Conservation (phyloP, 495 filamentous ascomycete genomes). For the Polyplosphaeria fusca region DNA sequence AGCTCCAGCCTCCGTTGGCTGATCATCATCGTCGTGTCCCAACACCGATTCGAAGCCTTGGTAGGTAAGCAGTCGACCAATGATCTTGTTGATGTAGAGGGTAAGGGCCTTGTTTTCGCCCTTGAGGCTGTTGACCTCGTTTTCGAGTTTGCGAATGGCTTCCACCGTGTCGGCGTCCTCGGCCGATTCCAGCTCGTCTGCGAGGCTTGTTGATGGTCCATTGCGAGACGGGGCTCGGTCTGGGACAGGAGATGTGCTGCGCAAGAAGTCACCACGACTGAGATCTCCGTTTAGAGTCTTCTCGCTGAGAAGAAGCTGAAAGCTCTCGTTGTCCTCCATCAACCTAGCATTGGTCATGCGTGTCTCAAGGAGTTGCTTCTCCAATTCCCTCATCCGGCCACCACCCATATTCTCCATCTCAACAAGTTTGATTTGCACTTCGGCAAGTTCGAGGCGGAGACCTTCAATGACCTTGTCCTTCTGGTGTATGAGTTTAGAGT, state of each 20-base stretch:
- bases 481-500: slow-evolving; percentile 81
- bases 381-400: slow-evolving; percentile 77
- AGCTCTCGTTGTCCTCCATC: slow-evolving; percentile 98
- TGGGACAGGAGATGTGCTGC: slow-evolving; percentile 34
- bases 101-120: slow-evolving; percentile 96
- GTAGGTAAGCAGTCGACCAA: slow-evolving; percentile 87
- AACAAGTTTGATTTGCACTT: slow-evolving; percentile 90
- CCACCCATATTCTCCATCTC: slow-evolving; percentile 92
- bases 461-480: slow-evolving; percentile 96
- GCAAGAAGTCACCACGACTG: slow-evolving; percentile 78
- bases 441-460: slow-evolving; percentile 84
- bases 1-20: slow-evolving; percentile 37
- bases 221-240: slow-evolving; percentile 34
- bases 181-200: slow-evolving; percentile 77
- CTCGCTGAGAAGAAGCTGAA: slow-evolving; percentile 87
- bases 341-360: slow-evolving; percentile 90
- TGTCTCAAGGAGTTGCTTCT: slow-evolving; percentile 81
- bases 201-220: slow-evolving; percentile 57
- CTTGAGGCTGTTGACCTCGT: slow-evolving; percentile 75
- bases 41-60: slow-evolving; percentile 92
- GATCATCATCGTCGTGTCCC: slow-evolving; percentile 65
- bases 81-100: slow-evolving; percentile 97
- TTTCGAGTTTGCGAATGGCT: slow-evolving; percentile 60
- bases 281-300: slow-evolving; percentile 94
- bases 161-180: slow-evolving; percentile 15